Evolutionary conservation across 192 early-diverging fungal genomes (phyloP).

Genomic region (Entrophospora sp.): DNA sequence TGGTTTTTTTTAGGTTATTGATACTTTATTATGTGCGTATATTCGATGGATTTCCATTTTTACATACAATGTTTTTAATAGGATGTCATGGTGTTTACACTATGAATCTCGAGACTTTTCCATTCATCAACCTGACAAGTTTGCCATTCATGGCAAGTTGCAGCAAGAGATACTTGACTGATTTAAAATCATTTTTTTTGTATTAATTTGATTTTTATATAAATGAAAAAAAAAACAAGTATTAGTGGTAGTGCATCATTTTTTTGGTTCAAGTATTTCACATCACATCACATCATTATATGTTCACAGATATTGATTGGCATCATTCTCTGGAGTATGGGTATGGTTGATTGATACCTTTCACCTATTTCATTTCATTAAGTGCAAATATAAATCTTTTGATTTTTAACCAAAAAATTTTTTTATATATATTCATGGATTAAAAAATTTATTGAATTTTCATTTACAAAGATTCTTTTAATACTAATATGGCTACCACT

Average conservation of each 20-base stretch:
- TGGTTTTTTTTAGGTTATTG: constrained; percentile 30
- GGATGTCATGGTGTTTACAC: constrained; percentile 73
- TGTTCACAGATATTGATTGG: constrained; percentile 76
- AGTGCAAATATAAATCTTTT: constrained; percentile 83
- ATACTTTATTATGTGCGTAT: constrained; percentile 64
- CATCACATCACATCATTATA: constrained; percentile 52
- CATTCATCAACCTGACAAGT: constrained; percentile 69
- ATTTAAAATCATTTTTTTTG: background rate
- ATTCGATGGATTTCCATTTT: constrained; percentile 69
- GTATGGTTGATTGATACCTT: constrained; percentile 94
- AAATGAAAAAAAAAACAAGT: constrained; percentile 23
- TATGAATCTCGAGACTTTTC: constrained; percentile 72
- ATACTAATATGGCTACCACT: background rate
- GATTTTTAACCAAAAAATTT: too few relatives aligned
- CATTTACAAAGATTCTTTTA: constrained; percentile 10
- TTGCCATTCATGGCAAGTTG: constrained; percentile 73
- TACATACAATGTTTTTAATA: constrained; percentile 61
- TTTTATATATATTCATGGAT: too few relatives aligned
- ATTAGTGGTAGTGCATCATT: constrained; percentile 81
- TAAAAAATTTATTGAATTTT: constrained; percentile 16
- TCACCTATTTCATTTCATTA: constrained; percentile 86
- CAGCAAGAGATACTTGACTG: constrained; percentile 37
- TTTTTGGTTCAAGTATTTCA: constrained; percentile 94
- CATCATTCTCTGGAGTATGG: constrained; percentile 85
- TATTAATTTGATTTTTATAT: background rate